Evolutionary conservation across 352 stramenopile species (phyloP).

Genomic region (Globisporangium recalcitrans): DNA sequence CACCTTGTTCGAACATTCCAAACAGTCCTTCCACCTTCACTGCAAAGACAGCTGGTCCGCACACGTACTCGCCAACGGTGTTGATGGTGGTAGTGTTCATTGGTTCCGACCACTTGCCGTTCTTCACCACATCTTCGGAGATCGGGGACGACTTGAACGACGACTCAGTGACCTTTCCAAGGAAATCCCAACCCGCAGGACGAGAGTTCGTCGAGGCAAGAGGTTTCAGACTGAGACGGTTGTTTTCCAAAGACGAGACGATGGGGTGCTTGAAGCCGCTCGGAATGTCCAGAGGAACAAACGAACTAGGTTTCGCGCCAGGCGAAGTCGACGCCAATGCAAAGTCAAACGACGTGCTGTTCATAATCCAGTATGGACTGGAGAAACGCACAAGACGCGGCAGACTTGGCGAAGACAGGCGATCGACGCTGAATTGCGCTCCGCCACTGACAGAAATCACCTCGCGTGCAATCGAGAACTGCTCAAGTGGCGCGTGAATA

Average conservation of each 20-base stretch:
- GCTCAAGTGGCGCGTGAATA: conserved; percentile 63
- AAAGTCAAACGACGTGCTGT: conserved; percentile 76
- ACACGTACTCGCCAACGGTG: conserved; percentile 72
- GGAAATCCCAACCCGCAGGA: conserved; percentile 48
- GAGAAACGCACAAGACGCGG: conserved; percentile 80
- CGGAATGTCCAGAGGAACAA: conserved; percentile 37
- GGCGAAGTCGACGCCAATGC: conserved; percentile 45
- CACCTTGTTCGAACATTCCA: conserved; percentile 67
- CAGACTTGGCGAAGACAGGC: conserved; percentile 55
- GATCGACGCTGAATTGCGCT: conserved; percentile 68
- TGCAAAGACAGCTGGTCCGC: conserved; percentile 64
- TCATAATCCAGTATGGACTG: conserved; percentile 82
- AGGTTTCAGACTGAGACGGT: conserved; percentile 73
- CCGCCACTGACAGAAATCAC: conserved; percentile 41
- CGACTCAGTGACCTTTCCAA: conserved; percentile 49
- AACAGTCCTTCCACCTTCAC: conserved; percentile 83
- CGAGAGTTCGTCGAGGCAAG: conserved; percentile 35
- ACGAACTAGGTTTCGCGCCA: conserved; percentile 44
- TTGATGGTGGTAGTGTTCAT: conserved; percentile 86
- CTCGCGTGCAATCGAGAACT: conserved; percentile 70
- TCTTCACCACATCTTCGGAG: conserved; percentile 57
- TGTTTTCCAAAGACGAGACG: conserved; percentile 47
- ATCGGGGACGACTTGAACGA: conserved; percentile 44
- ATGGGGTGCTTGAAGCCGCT: conserved; percentile 58
- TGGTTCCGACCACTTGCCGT: conserved; percentile 68